Base-by-base conservation (phyloP, 176 grass and related monocot genomes). In the Otatea glauca region DNA sequence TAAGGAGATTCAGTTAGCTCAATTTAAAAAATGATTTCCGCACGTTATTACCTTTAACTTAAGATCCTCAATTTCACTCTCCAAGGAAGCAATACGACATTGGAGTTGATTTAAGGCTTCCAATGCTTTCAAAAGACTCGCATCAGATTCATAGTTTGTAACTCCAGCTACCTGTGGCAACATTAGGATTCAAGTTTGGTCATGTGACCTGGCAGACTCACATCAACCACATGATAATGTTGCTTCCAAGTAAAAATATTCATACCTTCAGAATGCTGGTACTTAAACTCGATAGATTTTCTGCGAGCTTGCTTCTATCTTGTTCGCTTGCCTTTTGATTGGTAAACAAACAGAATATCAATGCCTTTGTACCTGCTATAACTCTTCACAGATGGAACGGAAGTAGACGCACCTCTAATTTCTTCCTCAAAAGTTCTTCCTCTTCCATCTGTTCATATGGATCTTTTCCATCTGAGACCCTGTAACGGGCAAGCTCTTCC, bases 251-350 rank as follows among this genome's bases (percentile, higher is more conserved):
- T 32, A 53, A 24, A 32, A 53, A 50, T 59, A 65, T 24, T 14
- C 71, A 74, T 87, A 95, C 96, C 91, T 95, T 95, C 70, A 98
- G 85, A 88, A 94, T 65, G 41, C 72, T 92, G 47, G 44, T 75
- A 72, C 91, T 93, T 73, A 98, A 85, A 38, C 65, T 86, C 24
- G 85, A 78, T 65, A 98, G 76, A 29, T 95, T 88, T 81, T 93
- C 86, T n/a, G 87, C 83, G 14, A 95, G 86, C 64, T 92, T 82
- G 16, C 61, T 87, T 71, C 96, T 92, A 20, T 92, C 76, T 27
- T 89, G 83, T 81, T 98, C 91, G 7, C 85, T 95, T 85, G 93
- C 93, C 96, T 98, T 85, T 81, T 77, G 44, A 90, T 62, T 86
- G 16, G 69, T 20, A 81, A 35, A 76, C 25, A 77, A 34, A 50